Conservation (phyloP, 1,284 basidiomycete genomes). For the Malassezia yamatoensis region DNA sequence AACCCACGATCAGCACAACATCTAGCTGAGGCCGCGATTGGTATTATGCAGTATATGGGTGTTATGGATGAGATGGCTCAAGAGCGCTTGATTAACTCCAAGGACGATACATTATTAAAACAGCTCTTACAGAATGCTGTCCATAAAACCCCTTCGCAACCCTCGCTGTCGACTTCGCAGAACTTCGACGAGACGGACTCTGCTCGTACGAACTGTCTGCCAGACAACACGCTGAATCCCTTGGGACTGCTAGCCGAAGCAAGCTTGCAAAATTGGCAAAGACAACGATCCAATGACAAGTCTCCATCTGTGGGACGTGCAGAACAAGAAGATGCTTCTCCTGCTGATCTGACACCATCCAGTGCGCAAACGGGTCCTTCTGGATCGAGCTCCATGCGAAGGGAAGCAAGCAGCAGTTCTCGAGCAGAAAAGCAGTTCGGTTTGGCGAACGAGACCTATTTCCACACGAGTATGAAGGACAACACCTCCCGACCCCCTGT, state of each 20-base stretch:
- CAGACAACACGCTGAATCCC: conserved; percentile 46
- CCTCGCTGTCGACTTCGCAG: neutral
- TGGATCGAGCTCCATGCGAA: no score
- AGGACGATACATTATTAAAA: neutral
- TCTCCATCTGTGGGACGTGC: conserved; percentile 18
- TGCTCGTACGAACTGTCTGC: conserved; percentile 56
- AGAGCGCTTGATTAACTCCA: conserved; percentile 2
- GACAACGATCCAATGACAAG: conserved; percentile 15
- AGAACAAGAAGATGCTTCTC: conserved; percentile 1
- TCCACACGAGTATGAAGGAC: conserved; percentile 60
- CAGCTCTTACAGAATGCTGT: conserved; percentile 1
- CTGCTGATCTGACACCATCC: neutral
- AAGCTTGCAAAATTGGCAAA: conserved; percentile 40
- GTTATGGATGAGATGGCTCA: neutral
- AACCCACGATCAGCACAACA: neutral
- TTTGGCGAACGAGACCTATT: conserved; percentile 81
- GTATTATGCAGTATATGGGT: neutral
- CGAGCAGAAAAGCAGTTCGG: conserved; percentile 52
- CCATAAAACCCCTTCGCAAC: neutral
- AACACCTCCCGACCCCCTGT: conserved; percentile 50
- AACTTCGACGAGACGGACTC: conserved; percentile 2
- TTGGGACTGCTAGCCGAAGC: conserved; percentile 47
- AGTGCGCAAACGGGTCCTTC: neutral
- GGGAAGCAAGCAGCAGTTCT: neutral
- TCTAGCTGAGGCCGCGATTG: conserved; percentile 3